Percentiles rank a stretch among this genome's conserved stretches.
phyloP scores from a whole-genome alignment of 2,329 filamentous ascomycete genomes.

The Fusarium domesticum region DNA sequence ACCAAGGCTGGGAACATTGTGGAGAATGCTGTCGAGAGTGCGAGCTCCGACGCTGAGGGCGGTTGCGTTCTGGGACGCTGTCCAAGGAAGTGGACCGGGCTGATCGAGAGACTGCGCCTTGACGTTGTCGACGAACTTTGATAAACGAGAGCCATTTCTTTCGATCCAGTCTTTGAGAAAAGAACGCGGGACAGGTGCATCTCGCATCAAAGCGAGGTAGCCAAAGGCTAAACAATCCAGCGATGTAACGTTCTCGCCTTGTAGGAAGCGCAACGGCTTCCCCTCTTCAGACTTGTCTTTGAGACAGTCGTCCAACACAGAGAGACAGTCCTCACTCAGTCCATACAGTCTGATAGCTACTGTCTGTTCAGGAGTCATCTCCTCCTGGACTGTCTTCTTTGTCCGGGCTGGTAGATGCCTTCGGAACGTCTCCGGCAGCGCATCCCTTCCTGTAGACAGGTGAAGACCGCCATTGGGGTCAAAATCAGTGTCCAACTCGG shows the following conservation, averaged over 20 bases:
- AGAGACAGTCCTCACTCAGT: constrained; percentile 67
- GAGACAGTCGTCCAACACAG: constrained; percentile 62
- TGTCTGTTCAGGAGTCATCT: constrained; percentile 68
- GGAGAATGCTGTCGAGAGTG: constrained; percentile 35
- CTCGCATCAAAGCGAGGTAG: constrained; percentile 72
- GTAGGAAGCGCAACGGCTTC: constrained; percentile 33
- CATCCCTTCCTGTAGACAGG: constrained; percentile 36
- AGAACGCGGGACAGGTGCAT: constrained; percentile 43
- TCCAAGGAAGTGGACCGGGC: constrained; percentile 29
- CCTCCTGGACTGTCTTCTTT: constrained; percentile 56
- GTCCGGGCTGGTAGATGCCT: constrained; percentile 39
- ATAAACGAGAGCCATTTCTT: constrained; percentile 31
- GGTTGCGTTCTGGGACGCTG: constrained; percentile 17
- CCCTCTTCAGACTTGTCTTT: constrained; percentile 17
- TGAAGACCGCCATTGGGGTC: constrained; percentile 38
- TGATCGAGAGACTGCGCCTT: constrained; percentile 20
- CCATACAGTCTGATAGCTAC: constrained; percentile 74
- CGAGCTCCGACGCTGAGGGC: constrained; percentile 29
- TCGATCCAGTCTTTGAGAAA: constrained; percentile 43
- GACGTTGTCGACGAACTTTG: constrained; percentile 34
- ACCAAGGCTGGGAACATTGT: constrained; percentile 36
- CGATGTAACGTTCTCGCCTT: constrained; percentile 24
- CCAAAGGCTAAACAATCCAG: constrained; percentile 79
- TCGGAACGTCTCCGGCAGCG: constrained; percentile 40
- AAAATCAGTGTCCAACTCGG: constrained; percentile 62